Evolutionary conservation across 306 rosid genomes (phyloP), one percentile per base, ranked within the genome.

Genomic region (Myrica gale): DNA sequence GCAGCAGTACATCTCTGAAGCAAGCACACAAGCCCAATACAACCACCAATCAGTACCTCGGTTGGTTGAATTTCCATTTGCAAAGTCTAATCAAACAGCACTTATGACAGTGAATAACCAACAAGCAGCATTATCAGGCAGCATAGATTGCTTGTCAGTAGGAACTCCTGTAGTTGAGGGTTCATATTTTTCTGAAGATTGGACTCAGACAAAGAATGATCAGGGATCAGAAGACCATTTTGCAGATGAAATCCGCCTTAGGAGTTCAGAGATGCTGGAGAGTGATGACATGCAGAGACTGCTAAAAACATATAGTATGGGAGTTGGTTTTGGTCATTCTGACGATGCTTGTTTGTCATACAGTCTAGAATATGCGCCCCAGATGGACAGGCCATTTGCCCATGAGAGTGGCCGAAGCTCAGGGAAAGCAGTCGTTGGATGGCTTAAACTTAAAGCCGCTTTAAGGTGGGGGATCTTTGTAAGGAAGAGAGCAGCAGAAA

Each of bases 371-470:
- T 85, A 87, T 80, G 90, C 87, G 45, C 88, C 95, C 69, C 94
- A 71, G 55, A 65, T 84, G 86, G 83, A 76, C 71, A 84, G 74
- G 76, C 37, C 85, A 12, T 77, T 80, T 19, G 44, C 63, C 6
- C 86, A 82, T 72, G 94, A 90, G 76, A 81, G 53, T 11, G 82
- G 82, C 0, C 87, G 73, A 80, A 61, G 87, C 68, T 89, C 95
- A 0, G 98, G 98, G 13, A 90, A 88, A 41, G 98, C 96, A 39
- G 92, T 88, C 45, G 88, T 93, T 9, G 98, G 98, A 62, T 93
- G 98, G 98, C 92, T 94, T 70, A 90, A 92, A 86, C 93, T 93
- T 61, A 93, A 88, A 85, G 98, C 96, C 4, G 98, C 96, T 39
- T 85, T 93, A 67, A 89, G 98, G 69, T 93, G 98, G 98, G 98